These are phyloP conservation scores for Stachybotrys elegans DNA, from an alignment of 2,329 filamentous ascomycete species.

Conservation along the genomic window DNA sequence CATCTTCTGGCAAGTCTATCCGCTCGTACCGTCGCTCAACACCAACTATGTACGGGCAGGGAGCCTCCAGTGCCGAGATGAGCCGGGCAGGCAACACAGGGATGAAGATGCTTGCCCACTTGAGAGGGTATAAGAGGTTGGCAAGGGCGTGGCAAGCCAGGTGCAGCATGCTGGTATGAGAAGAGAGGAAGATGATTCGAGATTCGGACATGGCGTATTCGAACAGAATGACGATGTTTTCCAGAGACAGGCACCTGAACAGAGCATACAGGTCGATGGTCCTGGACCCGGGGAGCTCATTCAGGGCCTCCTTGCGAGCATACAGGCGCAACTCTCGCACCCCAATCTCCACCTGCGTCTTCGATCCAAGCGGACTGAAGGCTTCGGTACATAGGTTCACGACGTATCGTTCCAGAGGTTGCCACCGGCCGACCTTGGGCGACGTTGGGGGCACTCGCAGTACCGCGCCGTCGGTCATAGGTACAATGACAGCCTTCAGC, in stretches of 20 bases:
- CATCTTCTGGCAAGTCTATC: constrained; percentile 83
- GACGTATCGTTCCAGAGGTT: constrained; percentile 92
- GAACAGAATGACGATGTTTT: constrained; percentile 87
- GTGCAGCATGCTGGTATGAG: constrained; percentile 93
- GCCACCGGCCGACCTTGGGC: constrained; percentile 88
- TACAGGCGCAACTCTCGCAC: constrained; percentile 88
- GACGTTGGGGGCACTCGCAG: constrained; percentile 82
- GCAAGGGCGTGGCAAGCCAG: constrained; percentile 83
- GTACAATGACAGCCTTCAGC: constrained; percentile 88
- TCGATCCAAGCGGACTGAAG: constrained; percentile 84
- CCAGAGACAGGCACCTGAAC: constrained; percentile 83
- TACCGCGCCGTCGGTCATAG: constrained; percentile 86
- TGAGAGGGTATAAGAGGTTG: constrained; percentile 81
- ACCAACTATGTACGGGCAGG: constrained; percentile 94
- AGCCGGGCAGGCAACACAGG: constrained; percentile 83
- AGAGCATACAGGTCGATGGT: constrained; percentile 90
- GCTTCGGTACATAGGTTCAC: constrained; percentile 96
- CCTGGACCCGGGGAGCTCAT: constrained; percentile 87
- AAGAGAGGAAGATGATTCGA: constrained; percentile 92
- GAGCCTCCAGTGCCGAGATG: constrained; percentile 85
- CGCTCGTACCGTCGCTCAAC: constrained; percentile 89
- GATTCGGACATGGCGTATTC: constrained; percentile 92
- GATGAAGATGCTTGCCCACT: constrained; percentile 93
- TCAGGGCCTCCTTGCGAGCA: constrained; percentile 84
- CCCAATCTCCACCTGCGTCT: constrained; percentile 90